phyloP scores from a whole-genome alignment of 1,139 yeast species.

The Lipomyces yarrowii region DNA sequence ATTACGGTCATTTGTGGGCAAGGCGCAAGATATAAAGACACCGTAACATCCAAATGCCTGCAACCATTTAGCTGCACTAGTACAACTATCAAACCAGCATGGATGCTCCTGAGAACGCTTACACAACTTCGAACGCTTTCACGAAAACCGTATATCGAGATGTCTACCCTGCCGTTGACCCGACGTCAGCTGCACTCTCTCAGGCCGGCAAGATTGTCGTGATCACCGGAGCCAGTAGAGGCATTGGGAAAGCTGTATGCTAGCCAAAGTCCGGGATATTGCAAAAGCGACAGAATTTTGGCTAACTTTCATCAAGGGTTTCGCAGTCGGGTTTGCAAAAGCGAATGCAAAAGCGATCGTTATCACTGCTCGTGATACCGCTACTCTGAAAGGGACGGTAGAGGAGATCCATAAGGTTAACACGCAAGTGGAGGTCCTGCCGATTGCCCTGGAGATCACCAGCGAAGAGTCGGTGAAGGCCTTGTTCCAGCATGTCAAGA shows the following conservation, averaged over 20 bases:
- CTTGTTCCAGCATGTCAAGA: slow-evolving; percentile 3
- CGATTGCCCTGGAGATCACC: background rate
- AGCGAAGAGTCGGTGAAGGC: background rate
- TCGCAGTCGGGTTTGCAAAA: slow-evolving; percentile 1
- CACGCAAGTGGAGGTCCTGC: background rate
- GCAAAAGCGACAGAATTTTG: background rate
- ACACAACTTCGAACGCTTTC: background rate
- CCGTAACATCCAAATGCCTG: too few species aligned
- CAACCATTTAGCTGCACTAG: too few species aligned
- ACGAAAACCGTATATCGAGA: background rate
- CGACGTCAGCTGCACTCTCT: slow-evolving; percentile 1
- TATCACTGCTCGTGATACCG: slow-evolving; percentile 2
- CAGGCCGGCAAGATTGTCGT: slow-evolving; percentile 1
- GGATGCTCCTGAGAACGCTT: too few species aligned
- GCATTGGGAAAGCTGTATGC: background rate
- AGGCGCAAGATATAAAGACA: too few species aligned
- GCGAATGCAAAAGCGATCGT: background rate
- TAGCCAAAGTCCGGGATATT: background rate
- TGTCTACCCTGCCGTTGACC: background rate
- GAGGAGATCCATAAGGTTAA: slow-evolving; percentile 3
- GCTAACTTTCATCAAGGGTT: background rate
- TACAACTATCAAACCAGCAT: too few species aligned
- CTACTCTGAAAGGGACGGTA: background rate
- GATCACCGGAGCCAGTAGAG: slow-evolving; percentile 3
- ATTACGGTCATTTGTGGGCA: too few species aligned